Evolutionary conservation across 2,329 filamentous ascomycete genomes (phyloP).

Genomic region (Myriosclerotinia duriaeana): DNA sequence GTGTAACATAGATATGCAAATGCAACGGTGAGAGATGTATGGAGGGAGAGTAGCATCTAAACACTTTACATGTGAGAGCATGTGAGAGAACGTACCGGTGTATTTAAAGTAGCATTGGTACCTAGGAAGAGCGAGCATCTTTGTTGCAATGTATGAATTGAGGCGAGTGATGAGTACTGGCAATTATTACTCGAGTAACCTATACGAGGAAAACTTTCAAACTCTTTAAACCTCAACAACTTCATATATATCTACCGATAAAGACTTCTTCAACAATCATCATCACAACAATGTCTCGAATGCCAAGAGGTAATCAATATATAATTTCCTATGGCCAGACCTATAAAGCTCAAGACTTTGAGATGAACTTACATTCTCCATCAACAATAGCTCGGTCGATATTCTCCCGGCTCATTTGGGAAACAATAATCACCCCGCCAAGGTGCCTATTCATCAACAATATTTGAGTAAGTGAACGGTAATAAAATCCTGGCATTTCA

Average conservation of each 20-base stretch:
- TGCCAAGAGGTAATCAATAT: not conserved
- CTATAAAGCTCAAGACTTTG: not conserved
- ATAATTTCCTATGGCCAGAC: not conserved
- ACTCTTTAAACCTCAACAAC: not conserved
- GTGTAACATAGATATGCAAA: too few species aligned
- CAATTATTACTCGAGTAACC: not conserved
- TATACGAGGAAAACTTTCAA: not conserved
- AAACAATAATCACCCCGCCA: constrained; percentile 18
- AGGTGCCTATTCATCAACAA: constrained; percentile 3
- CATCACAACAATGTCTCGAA: not conserved
- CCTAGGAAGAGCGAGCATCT: not conserved
- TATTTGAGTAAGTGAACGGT: not conserved
- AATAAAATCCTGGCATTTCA: not conserved
- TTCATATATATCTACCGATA: not conserved
- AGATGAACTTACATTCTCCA: not conserved
- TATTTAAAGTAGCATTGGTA: not conserved
- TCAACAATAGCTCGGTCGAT: constrained; percentile 20
- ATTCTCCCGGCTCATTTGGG: constrained; percentile 19
- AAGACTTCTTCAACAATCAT: not conserved
- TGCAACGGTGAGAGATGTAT: not conserved
- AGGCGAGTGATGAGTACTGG: not conserved
- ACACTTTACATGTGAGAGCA: not conserved
- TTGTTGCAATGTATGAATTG: not conserved
- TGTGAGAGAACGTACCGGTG: too few species aligned
- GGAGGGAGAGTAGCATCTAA: not conserved